A percentile compares a stretch with the other conserved stretches of the same genome.
phyloP scores from a whole-genome alignment of 2,329 filamentous ascomycete species.

The Fonsecaea pedrosoi region DNA sequence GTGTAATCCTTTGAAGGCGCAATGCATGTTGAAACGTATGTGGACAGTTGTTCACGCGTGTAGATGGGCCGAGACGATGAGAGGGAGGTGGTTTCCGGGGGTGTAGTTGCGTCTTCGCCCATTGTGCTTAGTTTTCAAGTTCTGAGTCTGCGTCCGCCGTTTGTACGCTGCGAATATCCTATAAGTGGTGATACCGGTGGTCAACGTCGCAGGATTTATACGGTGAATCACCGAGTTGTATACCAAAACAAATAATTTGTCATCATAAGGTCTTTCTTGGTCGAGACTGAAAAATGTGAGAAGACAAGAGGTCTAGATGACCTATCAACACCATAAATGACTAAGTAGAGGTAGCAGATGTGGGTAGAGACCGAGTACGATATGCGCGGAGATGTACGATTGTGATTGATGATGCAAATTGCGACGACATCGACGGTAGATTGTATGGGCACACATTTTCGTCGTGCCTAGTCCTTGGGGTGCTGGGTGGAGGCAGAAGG shows the following conservation, averaged over 20 bases:
- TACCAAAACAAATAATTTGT: too few species aligned
- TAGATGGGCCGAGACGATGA: constrained; percentile 42
- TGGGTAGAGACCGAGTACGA: not conserved
- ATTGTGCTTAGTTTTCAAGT: not conserved
- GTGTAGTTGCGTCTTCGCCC: constrained; percentile 15
- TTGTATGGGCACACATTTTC: not conserved
- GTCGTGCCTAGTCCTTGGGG: not conserved
- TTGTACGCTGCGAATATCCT: too few species aligned
- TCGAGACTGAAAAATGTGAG: not conserved
- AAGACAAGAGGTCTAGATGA: not conserved
- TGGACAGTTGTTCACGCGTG: constrained; percentile 46
- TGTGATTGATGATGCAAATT: not conserved
- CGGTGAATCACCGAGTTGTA: too few species aligned
- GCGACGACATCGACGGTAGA: not conserved
- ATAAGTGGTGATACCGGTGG: too few species aligned
- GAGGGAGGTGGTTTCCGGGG: not conserved
- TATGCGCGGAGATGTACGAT: constrained; percentile 1
- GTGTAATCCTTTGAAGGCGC: constrained; percentile 32
- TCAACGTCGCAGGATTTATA: too few species aligned
- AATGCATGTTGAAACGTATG: constrained; percentile 46
- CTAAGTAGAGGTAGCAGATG: not conserved
- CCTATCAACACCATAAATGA: not conserved
- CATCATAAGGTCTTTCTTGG: not conserved
- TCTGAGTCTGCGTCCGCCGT: not conserved
- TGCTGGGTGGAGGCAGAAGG: not conserved